Conservation (phyloP, 2,329 filamentous ascomycete genomes). For the Fusarium citri region DNA sequence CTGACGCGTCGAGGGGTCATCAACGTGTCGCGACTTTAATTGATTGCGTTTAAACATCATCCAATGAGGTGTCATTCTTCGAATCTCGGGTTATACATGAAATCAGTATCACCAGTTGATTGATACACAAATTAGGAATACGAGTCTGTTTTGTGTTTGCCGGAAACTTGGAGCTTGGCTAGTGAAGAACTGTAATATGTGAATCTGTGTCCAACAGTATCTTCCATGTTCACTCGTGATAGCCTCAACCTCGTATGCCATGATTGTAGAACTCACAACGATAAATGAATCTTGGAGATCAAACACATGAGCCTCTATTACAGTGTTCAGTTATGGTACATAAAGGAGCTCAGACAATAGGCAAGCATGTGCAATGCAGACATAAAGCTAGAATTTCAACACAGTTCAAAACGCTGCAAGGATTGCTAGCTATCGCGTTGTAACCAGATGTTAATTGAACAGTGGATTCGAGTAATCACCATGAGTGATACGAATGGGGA, state of each 20-base stretch:
- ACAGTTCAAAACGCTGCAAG: neutral
- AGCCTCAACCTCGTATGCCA: neutral
- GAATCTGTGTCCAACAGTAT: neutral
- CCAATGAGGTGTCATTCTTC: neutral
- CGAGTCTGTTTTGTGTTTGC: neutral
- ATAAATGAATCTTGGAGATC: neutral
- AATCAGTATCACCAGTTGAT: neutral
- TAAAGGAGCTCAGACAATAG: neutral
- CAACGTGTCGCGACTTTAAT: slow-evolving; percentile 53
- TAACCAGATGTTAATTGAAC: neutral
- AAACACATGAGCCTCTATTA: too few relatives aligned
- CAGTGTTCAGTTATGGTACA: neutral
- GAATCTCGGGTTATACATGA: neutral
- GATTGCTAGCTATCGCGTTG: neutral
- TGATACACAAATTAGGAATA: neutral
- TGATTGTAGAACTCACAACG: neutral
- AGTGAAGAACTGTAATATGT: neutral
- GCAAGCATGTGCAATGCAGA: neutral
- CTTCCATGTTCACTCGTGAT: neutral
- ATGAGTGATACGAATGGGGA: accelerated
- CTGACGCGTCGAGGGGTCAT: slow-evolving; percentile 48
- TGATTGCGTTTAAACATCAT: slow-evolving; percentile 49
- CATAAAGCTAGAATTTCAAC: neutral
- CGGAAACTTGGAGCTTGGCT: neutral
- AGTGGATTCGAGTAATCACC: accelerated